phyloP scores from a whole-genome alignment of 1,284 basidiomycete species.

The Ceratobasidium sp. region DNA sequence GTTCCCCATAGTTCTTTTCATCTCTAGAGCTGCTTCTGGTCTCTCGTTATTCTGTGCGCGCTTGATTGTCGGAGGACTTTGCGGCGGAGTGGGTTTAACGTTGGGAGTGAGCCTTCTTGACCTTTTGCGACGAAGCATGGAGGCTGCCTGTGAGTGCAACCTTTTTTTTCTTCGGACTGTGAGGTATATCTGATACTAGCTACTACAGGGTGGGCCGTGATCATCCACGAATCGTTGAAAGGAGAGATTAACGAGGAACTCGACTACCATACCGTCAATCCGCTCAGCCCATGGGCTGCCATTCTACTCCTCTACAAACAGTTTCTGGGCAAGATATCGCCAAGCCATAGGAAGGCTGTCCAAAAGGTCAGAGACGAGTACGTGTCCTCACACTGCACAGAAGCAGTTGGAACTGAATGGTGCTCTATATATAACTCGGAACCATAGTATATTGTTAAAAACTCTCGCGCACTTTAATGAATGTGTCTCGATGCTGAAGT shows the following conservation, averaged over 20 bases:
- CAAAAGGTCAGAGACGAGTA: constrained; percentile 2
- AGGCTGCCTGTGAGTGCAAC: constrained; percentile 19
- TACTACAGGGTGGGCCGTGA: constrained; percentile 19
- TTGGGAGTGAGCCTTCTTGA: constrained; percentile 22
- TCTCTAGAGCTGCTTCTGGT: constrained; percentile 18
- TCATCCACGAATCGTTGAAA: constrained; percentile 25
- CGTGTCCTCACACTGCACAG: background rate
- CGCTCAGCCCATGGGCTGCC: constrained; percentile 31
- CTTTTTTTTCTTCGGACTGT: background rate
- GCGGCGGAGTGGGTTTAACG: constrained; percentile 16
- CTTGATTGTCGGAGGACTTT: constrained; percentile 29
- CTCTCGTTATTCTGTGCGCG: constrained; percentile 27
- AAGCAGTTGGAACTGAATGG: no score
- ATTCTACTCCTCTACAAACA: constrained; percentile 7
- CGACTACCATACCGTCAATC: constrained; percentile 32
- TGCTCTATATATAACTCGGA: no score
- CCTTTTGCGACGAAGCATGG: constrained; percentile 20
- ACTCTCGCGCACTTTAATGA: no score
- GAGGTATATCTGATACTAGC: background rate
- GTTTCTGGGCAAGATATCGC: constrained; percentile 8
- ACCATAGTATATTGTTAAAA: no score
- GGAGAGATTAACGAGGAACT: constrained; percentile 26
- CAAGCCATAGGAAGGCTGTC: background rate
- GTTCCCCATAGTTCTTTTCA: constrained; percentile 14
- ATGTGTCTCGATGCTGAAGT: no score